Evolutionary conservation across 805 yeast genomes (phyloP).

Genomic region (Lachancea sp.): DNA sequence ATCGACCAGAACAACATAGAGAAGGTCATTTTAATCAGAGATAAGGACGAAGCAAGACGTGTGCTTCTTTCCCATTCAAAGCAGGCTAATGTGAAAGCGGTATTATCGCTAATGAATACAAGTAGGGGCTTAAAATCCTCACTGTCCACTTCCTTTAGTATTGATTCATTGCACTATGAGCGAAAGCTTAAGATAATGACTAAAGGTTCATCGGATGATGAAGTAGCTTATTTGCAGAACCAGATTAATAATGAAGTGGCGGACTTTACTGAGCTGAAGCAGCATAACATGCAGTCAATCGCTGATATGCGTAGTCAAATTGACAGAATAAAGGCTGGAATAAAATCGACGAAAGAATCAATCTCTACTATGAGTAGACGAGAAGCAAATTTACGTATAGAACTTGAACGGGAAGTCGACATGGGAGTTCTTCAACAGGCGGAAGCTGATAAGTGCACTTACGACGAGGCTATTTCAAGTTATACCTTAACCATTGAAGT

Average conservation of each 20-base stretch:
- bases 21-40: constrained; percentile 45
- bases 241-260: constrained; percentile 17
- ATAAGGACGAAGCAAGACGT: constrained; percentile 47
- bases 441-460: constrained; percentile 20
- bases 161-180: constrained; percentile 49
- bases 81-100: constrained; percentile 36
- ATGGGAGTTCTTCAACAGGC: constrained; percentile 25
- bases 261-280: constrained; percentile 27
- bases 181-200: constrained; percentile 19
- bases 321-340: constrained; percentile 24
- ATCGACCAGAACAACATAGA: constrained; percentile 63
- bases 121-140: constrained; percentile 42
- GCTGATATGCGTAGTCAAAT: constrained; percentile 9
- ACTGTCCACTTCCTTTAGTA: constrained; percentile 34
- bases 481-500: constrained; percentile 26
- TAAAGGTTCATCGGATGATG: constrained; percentile 19
- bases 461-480: constrained; percentile 22
- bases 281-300: constrained; percentile 12
- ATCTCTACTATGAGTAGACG: constrained; percentile 26
- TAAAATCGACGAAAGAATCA: constrained; percentile 23
- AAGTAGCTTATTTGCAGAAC: constrained; percentile 17
- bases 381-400: constrained; percentile 22
- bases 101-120: constrained; percentile 38
- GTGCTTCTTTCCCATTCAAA: constrained; percentile 33
- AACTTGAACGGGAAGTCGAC: constrained; percentile 27